phyloP scores from a whole-genome alignment of 257 asterid genomes.

The Striga asiatica region DNA sequence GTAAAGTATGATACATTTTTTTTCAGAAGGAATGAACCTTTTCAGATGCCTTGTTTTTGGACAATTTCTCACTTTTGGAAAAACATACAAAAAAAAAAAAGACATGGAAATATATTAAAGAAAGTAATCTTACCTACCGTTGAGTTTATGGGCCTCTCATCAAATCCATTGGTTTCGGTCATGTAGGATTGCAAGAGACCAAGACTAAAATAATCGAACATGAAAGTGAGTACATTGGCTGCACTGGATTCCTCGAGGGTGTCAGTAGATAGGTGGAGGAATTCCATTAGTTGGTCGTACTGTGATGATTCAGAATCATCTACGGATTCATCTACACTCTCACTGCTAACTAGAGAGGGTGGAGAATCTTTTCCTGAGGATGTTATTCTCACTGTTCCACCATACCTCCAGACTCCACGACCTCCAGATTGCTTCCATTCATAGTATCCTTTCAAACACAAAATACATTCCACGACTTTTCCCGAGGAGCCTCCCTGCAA shows the following conservation, averaged over 20 bases:
- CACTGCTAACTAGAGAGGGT: conserved; percentile 51
- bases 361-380: conserved; percentile 57
- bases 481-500: conserved; percentile 84
- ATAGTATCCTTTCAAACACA: conserved; percentile 75
- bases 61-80: background rate
- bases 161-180: conserved; percentile 37
- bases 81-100: background rate
- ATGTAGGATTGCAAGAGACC: conserved; percentile 59
- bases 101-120: conserved; percentile 15
- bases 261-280: conserved; percentile 48
- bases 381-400: conserved; percentile 73
- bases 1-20: too few relatives aligned
- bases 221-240: conserved; percentile 47
- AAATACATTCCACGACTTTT: conserved; percentile 87
- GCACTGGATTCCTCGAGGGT: conserved; percentile 55
- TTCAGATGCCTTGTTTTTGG: too few relatives aligned
- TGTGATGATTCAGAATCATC: conserved; percentile 80
- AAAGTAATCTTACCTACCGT: conserved; percentile 73
- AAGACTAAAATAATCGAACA: conserved; percentile 63
- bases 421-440: conserved; percentile 91
- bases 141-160: conserved; percentile 64
- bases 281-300: conserved; percentile 59
- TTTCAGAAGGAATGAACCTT: too few relatives aligned
- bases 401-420: conserved; percentile 85
- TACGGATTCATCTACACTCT: conserved; percentile 61